Base-by-base conservation (phyloP, 2,329 filamentous ascomycete genomes). In the Claviceps fusiformis region DNA sequence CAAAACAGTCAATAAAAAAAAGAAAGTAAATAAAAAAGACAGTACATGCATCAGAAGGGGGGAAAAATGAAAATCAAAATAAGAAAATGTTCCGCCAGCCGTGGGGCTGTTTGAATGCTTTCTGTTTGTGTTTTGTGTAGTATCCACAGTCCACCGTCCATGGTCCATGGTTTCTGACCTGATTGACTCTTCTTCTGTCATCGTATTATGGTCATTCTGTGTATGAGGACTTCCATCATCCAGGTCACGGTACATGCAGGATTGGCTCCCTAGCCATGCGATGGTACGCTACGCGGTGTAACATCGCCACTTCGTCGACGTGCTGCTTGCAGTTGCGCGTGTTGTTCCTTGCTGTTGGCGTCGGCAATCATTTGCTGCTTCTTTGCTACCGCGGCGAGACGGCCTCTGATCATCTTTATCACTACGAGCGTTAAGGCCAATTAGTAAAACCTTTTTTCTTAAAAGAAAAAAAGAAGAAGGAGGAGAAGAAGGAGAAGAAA, bases 291-390 rank as follows among this genome's bases (percentile, higher is more conserved):
- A 50, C 78, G 75, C 47, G 78, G 76, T 56, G 76, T 77, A 53
- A 75, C 68, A 52, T 82, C 79, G 53, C 78, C 78, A 64, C 79
- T 82, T 57, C 77, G 75, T 57, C 76, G 74, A 50, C 75, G 73
- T 33, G 67, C 62, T 48, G 72, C 62, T 47, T 67, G 68, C 56
- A 74, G 69, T 56, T 74, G 72, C 49, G 68, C 68, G 55, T 72
- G 68, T 54, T 76, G 72, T 5, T 73, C 72, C 62, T 75, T 77
- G 60, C 56, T 67, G 39, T 76, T 78, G 52, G 78, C 78, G 56
- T 80, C 79, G 17, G 76, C 78, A 64, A 85, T 84, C 65, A 81
- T 75, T 49, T 74, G 76, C 63, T 79, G 74, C 71, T 83, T 84
- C 68, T 81, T 81, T 54, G 76, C 77, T 51, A 85, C 77, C 24